These are phyloP conservation scores for Canariomyces notabilis DNA, from an alignment of 2,329 filamentous ascomycete species.

Conservation along the genomic window DNA sequence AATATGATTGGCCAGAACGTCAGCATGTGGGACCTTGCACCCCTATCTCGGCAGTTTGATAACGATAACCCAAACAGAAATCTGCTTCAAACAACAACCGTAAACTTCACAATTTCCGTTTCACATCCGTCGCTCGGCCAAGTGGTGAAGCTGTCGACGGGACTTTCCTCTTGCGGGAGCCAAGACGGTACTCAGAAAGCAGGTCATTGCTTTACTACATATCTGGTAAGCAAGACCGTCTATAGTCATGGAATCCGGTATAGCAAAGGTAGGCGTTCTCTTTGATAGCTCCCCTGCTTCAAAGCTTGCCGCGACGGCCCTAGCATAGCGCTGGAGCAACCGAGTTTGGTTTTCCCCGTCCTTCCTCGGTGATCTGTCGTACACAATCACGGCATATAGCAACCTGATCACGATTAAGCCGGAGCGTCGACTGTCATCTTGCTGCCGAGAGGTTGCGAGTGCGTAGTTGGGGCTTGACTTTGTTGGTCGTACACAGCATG, in stretches of 20 bases:
- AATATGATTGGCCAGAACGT: no score
- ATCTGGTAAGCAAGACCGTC: no score
- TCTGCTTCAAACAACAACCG: no score
- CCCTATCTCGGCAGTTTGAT: no score
- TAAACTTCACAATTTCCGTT: no score
- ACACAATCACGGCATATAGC: slow-evolving; percentile 61
- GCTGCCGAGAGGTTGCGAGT: slow-evolving; percentile 70
- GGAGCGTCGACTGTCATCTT: slow-evolving; percentile 88
- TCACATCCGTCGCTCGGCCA: no score
- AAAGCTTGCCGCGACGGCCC: slow-evolving; percentile 49
- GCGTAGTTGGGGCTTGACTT: slow-evolving; percentile 96
- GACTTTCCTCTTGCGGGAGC: not conserved
- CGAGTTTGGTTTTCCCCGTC: slow-evolving; percentile 57
- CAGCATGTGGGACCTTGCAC: no score
- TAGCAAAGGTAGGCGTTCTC: slow-evolving; percentile 9
- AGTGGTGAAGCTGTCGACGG: not conserved
- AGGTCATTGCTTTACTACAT: no score
- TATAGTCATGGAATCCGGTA: not conserved
- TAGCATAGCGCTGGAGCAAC: slow-evolving; percentile 52
- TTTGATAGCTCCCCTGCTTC: not conserved
- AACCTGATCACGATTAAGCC: slow-evolving; percentile 94
- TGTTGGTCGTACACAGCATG: slow-evolving; percentile 81
- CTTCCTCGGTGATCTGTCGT: slow-evolving; percentile 76
- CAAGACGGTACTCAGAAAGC: not conserved
- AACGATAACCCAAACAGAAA: no score